These are phyloP conservation scores for Colletotrichum abscissum DNA, from an alignment of 2,329 filamentous ascomycete genomes.

Conservation along the genomic window DNA sequence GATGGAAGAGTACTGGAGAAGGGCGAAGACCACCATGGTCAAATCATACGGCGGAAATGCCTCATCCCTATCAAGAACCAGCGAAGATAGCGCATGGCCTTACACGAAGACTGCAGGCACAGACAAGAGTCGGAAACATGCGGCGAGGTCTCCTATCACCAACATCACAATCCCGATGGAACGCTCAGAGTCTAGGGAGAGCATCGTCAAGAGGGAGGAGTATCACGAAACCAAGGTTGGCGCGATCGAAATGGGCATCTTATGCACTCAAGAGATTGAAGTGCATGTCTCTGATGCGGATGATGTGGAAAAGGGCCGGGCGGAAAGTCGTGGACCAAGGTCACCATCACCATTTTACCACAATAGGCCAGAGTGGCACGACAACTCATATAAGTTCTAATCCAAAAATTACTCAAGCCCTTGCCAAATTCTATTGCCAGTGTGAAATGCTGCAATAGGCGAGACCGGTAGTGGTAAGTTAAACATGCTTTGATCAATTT, in stretches of 20 bases:
- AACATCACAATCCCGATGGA: not conserved
- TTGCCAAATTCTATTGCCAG: no score
- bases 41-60: not conserved
- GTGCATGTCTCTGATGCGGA: slow-evolving; percentile 10
- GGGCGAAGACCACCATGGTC: not conserved
- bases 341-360: slow-evolving; percentile 20
- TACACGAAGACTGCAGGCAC: slow-evolving; percentile 13
- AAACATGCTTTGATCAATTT: no score
- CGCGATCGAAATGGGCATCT: slow-evolving; percentile 21
- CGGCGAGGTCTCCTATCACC: not conserved
- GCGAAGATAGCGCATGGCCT: not conserved
- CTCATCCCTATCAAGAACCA: not conserved
- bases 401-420: not conserved
- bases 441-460: no score
- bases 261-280: slow-evolving; percentile 20
- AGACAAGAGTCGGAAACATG: not conserved
- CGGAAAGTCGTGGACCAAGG: not conserved
- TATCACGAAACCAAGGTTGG: not conserved
- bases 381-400: not conserved
- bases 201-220: slow-evolving; percentile 2
- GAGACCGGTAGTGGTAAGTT: no score
- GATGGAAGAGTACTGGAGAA: slow-evolving; percentile 13
- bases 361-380: slow-evolving; percentile 22
- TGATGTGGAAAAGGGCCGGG: not conserved
- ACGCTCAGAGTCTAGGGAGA: slow-evolving; percentile 20